These are phyloP conservation scores for Forsythia suspensa DNA, from an alignment of 257 asterid species.

Conservation along the genomic window DNA sequence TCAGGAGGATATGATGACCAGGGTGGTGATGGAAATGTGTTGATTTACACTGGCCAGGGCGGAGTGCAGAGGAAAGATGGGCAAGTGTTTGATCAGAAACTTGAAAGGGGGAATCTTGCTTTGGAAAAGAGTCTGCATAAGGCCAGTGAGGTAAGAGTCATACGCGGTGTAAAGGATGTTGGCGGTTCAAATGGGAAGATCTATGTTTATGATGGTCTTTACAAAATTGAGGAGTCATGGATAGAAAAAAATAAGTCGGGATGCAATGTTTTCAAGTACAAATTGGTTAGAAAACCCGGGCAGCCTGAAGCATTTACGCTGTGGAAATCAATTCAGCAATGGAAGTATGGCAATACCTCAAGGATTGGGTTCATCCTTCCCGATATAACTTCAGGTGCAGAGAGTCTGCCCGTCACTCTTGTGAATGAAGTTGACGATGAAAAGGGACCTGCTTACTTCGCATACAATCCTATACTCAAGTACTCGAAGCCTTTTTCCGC, in stretches of 20 bases:
- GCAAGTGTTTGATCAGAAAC: conserved; percentile 56
- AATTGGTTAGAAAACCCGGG: conserved; percentile 45
- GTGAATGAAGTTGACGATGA: conserved; percentile 56
- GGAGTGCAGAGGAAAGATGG: conserved; percentile 55
- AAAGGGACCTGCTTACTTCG: conserved; percentile 54
- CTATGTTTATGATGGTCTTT: conserved; percentile 50
- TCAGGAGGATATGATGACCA: conserved; percentile 62
- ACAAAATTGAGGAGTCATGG: conserved; percentile 52
- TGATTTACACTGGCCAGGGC: conserved; percentile 59
- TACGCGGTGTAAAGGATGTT: conserved; percentile 46
- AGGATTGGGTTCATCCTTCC: conserved; percentile 45
- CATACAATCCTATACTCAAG: conserved; percentile 41
- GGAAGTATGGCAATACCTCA: conserved; percentile 41
- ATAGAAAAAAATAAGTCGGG: conserved; percentile 46
- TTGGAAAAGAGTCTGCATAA: conserved; percentile 57
- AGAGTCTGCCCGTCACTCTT: conserved; percentile 46
- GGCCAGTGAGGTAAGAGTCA: conserved; percentile 52
- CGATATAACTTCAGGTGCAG: conserved; percentile 51
- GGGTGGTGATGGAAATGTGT: conserved; percentile 46
- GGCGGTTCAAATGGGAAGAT: conserved; percentile 24
- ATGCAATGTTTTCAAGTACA: conserved; percentile 50
- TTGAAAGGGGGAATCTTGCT: conserved; percentile 75
- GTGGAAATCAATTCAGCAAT: conserved; percentile 52
- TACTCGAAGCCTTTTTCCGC: conserved; percentile 36
- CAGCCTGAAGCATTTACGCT: conserved; percentile 52